These are phyloP conservation scores for Stachybotrys chartarum DNA, from an alignment of 2,329 filamentous ascomycete genomes.

Conservation along the genomic window DNA sequence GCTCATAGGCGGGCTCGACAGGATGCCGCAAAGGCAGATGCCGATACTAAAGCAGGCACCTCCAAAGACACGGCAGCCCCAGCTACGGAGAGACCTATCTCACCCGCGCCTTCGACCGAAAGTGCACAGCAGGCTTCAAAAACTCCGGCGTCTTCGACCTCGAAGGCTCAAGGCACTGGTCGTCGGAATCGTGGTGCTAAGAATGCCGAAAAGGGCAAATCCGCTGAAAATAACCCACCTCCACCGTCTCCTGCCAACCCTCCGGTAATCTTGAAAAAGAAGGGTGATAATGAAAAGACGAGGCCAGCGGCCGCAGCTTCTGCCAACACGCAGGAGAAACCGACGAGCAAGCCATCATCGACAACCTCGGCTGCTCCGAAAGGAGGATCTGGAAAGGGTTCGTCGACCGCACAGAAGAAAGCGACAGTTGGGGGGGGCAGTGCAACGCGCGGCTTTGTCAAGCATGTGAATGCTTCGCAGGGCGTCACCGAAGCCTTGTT, in stretches of 20 bases:
- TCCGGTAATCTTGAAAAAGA: conserved; percentile 35
- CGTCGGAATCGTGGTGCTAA: conserved; percentile 28
- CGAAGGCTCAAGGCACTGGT: conserved; percentile 18
- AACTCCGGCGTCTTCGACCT: conserved; percentile 11
- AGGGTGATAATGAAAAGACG: conserved; percentile 21
- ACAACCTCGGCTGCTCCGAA: background rate
- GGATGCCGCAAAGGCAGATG: conserved; percentile 50
- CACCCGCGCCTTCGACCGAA: conserved; percentile 12
- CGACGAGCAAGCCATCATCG: conserved; percentile 7
- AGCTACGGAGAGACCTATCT: conserved; percentile 12
- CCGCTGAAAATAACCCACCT: conserved; percentile 16
- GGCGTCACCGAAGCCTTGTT: conserved; percentile 81
- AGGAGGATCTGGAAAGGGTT: conserved; percentile 12
- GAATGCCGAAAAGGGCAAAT: conserved; percentile 31
- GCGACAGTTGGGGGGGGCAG: conserved; percentile 24
- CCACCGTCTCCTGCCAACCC: conserved; percentile 18
- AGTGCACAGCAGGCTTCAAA: conserved; percentile 11
- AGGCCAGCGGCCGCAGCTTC: conserved; percentile 15
- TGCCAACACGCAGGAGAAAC: conserved; percentile 16
- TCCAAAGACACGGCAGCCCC: conserved; percentile 21
- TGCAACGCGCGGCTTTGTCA: conserved; percentile 65
- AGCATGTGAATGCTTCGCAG: conserved; percentile 81
- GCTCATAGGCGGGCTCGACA: conserved; percentile 54
- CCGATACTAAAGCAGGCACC: conserved; percentile 31
- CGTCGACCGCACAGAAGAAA: conserved; percentile 24